Evolutionary conservation across 768 basidiomycete genomes (phyloP), one percentile per base, ranked within the genome.

Genomic region (Suillus brevipes): DNA sequence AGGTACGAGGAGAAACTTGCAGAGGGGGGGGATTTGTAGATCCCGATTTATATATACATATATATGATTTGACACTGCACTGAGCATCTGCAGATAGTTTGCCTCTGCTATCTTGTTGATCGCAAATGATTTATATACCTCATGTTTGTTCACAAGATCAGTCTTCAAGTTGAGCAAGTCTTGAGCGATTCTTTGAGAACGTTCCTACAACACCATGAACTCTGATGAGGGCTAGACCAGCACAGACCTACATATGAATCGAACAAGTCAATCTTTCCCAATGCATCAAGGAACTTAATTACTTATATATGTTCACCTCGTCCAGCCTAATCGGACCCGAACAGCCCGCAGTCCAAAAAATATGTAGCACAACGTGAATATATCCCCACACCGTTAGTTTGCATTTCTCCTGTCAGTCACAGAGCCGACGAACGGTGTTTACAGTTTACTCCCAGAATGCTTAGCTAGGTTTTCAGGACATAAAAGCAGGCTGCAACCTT

Each of bases 1-100:
- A 80, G 82, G 74, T 89, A 91, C 69, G 87, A 92, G 20, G 69
- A 74, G 43, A 59, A 42, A 31, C 52, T 53, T 18, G 31, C 16
- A 28, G 52, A 53, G 28, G 31, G 52, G 28, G 52, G 18, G 52
- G 52, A 31, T 10, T 28, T 34, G 9, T 53, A 18, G 28, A 53
- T 28, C 6, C 1, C 7, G 25, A 28, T 8, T 34, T 53, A 53
- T 6, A 31, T 31, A 31, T 2, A 31, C 31, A 31, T 31, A 31
- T 28, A 28, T 28, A 28, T 18, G 10, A 52, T 31, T 10, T 53
- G 16, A 53, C 28, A 10, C 18, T 31, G 31, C 18, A 31, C 28
- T 18, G 18, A 18, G 10, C 18, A 53, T 18, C 52, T 2, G 28
- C 25, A 28, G 16, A 31, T 31, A 28, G 52, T 53, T 31, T 31